These are phyloP conservation scores for Aureobasidium sp. DNA, from an alignment of 2,329 filamentous ascomycete genomes.

Conservation along the genomic window DNA sequence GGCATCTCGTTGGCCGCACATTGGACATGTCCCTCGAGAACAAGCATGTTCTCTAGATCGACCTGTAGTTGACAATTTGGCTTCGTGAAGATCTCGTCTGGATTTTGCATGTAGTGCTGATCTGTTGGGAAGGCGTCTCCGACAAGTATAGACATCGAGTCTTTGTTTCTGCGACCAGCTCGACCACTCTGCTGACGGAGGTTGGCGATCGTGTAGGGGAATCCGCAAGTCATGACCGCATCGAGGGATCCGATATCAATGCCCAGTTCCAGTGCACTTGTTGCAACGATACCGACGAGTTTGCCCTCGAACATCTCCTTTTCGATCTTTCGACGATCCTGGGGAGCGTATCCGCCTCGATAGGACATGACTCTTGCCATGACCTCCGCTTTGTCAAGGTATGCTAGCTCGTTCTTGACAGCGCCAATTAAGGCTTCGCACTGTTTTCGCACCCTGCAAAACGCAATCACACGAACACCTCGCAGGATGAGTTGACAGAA, in stretches of 20 bases:
- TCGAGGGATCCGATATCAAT: conserved; percentile 93
- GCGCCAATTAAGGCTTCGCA: conserved; percentile 79
- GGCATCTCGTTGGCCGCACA: conserved; percentile 95
- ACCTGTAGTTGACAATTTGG: conserved; percentile 85
- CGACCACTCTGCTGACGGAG: conserved; percentile 89
- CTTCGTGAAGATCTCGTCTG: conserved; percentile 84
- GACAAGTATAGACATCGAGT: conserved; percentile 82
- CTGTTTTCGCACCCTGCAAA: conserved; percentile 78
- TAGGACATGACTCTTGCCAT: conserved; percentile 86
- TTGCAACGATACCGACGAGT: conserved; percentile 86
- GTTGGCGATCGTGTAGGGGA: conserved; percentile 93
- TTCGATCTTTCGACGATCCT: conserved; percentile 83
- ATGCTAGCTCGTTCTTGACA: conserved; percentile 67
- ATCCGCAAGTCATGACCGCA: conserved; percentile 87
- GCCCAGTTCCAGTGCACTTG: conserved; percentile 83
- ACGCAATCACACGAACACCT: conserved; percentile 86
- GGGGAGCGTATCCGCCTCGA: conserved; percentile 85
- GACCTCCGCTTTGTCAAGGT: conserved; percentile 65
- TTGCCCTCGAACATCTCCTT: conserved; percentile 96
- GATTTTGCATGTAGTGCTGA: conserved; percentile 95
- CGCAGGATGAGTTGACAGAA: conserved; percentile 85
- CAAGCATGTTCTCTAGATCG: conserved; percentile 83
- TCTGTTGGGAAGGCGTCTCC: conserved; percentile 86
- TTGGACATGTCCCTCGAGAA: conserved; percentile 88
- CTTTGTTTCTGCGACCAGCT: conserved; percentile 84